These are phyloP conservation scores for Colletotrichum theobromicola DNA, from an alignment of 2,329 filamentous ascomycete species.

Conservation along the genomic window DNA sequence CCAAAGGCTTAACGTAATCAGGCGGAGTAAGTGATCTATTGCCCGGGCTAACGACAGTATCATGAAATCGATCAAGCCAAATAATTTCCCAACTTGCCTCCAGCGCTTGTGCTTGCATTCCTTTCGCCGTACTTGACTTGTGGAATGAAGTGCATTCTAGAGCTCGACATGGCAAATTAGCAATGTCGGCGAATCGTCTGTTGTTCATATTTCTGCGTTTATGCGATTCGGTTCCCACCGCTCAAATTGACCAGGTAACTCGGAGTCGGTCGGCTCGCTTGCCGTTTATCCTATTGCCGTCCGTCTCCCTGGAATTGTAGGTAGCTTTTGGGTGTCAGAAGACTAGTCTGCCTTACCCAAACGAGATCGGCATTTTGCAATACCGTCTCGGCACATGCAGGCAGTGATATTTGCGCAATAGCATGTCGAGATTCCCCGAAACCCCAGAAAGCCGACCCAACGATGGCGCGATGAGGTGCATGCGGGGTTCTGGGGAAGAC, in stretches of 20 bases:
- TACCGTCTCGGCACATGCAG: background rate
- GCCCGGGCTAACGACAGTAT: too few species aligned
- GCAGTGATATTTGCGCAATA: background rate
- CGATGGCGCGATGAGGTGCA: background rate
- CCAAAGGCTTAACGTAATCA: too few species aligned
- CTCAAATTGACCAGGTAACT: constrained; percentile 16
- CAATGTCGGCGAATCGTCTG: too few species aligned
- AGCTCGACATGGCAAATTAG: too few species aligned
- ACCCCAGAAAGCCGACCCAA: background rate
- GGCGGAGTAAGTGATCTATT: too few species aligned
- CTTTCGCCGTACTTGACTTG: too few species aligned
- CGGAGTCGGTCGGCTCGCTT: background rate
- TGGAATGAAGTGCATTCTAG: too few species aligned
- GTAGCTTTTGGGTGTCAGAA: background rate
- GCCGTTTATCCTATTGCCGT: background rate
- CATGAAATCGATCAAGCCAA: too few species aligned
- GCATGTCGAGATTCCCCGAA: background rate
- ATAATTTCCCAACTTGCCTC: too few species aligned
- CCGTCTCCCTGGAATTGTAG: background rate
- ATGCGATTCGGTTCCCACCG: too few species aligned
- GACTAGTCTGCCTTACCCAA: background rate
- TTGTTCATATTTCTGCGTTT: too few species aligned
- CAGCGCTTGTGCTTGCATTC: too few species aligned
- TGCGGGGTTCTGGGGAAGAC: background rate
- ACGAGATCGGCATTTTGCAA: background rate